These are phyloP conservation scores for Sungouiozyma intestinalis DNA, from an alignment of 805 yeast genomes.

Conservation along the genomic window DNA sequence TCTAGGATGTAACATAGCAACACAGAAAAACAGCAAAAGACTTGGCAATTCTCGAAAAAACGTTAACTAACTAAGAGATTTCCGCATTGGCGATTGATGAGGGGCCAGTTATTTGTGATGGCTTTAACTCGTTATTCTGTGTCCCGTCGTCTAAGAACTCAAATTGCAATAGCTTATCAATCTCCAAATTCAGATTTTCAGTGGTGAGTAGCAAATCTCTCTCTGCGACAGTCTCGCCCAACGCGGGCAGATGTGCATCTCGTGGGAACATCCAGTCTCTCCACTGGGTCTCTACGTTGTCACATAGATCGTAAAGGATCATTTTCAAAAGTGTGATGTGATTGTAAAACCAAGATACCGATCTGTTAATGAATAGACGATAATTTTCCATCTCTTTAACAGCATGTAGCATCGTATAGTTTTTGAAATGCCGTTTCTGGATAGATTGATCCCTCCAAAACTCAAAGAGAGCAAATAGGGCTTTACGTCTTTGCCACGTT, in stretches of 20 bases:
- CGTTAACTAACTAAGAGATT: not conserved
- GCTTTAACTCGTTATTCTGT: conserved; percentile 20
- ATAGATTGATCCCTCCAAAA: conserved; percentile 30
- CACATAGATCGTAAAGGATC: conserved; percentile 28
- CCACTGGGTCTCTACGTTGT: conserved; percentile 27
- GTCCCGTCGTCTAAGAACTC: conserved; percentile 25
- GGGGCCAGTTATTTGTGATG: conserved; percentile 16
- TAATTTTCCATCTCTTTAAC: conserved; percentile 30
- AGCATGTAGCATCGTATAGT: conserved; percentile 26
- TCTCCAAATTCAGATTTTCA: conserved; percentile 20
- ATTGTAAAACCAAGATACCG: conserved; percentile 31
- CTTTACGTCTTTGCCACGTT: conserved; percentile 30
- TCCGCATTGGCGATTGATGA: not conserved
- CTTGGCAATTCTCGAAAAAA: too few species aligned
- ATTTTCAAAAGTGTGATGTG: conserved; percentile 28
- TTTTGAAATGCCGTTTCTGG: conserved; percentile 22
- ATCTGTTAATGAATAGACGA: conserved; percentile 26
- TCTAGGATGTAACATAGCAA: too few species aligned
- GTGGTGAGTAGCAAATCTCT: conserved; percentile 7
- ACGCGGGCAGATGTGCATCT: conserved; percentile 17
- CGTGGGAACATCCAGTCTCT: conserved; percentile 30
- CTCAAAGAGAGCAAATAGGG: conserved; percentile 27
- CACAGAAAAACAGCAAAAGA: too few species aligned
- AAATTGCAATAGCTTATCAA: conserved; percentile 21
- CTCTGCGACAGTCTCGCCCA: conserved; percentile 11